Conservation (phyloP, 768 basidiomycete genomes). For the Mycena indigotica region DNA sequence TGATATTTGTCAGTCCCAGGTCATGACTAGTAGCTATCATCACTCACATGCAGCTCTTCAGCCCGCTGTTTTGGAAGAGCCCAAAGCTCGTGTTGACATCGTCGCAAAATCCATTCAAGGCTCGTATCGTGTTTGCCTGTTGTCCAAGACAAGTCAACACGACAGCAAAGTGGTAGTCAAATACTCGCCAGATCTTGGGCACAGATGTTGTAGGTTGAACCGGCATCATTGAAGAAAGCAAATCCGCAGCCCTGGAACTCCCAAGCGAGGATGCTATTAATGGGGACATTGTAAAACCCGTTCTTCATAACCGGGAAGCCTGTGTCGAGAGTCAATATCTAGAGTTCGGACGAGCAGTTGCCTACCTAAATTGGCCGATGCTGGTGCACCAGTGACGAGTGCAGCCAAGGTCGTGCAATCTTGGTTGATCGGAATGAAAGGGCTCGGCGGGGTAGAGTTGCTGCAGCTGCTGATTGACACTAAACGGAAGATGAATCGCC, state of each 20-base stretch:
- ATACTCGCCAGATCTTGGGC: background rate
- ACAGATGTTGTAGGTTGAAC: slow-evolving; percentile 2
- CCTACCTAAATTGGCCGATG: background rate
- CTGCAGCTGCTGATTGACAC: background rate
- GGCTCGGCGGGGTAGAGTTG: background rate
- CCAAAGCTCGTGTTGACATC: background rate
- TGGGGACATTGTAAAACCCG: background rate
- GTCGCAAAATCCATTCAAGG: background rate
- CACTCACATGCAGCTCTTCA: background rate
- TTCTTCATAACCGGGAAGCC: background rate
- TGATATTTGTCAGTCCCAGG: too few relatives aligned
- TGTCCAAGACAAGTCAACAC: background rate
- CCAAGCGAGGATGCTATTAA: background rate
- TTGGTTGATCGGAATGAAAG: background rate
- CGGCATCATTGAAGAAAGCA: slow-evolving; percentile 6
- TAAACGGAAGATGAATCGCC: too few relatives aligned
- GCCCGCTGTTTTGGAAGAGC: background rate
- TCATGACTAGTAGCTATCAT: too few relatives aligned
- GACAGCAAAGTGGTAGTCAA: background rate
- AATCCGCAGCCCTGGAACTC: slow-evolving; percentile 9
- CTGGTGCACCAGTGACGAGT: background rate
- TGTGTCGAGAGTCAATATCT: background rate
- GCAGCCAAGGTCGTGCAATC: background rate
- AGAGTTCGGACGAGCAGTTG: too few relatives aligned
- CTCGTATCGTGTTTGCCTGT: background rate